Percentiles rank a stretch among this genome's conserved stretches.
These are phyloP conservation scores for Penicillium goetzii DNA, from an alignment of 495 filamentous ascomycete species.

Conservation along the genomic window DNA sequence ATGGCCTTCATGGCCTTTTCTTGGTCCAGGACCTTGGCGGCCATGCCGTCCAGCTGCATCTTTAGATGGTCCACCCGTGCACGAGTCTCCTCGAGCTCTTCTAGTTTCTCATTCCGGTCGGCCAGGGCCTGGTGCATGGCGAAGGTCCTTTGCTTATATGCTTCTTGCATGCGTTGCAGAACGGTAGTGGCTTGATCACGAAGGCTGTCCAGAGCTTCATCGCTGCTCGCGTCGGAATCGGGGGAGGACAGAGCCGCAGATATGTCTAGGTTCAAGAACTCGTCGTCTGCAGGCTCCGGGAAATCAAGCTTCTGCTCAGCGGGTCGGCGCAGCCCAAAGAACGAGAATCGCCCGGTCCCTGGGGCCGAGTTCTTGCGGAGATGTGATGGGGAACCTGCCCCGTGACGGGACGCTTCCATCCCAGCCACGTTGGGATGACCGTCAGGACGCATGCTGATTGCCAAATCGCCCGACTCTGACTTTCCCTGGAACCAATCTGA, in stretches of 20 bases:
- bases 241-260: slow-evolving; percentile 63
- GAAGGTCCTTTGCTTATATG: slow-evolving; percentile 66
- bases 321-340: slow-evolving; percentile 44
- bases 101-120: slow-evolving; percentile 65
- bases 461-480: slow-evolving; percentile 51
- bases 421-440: slow-evolving; percentile 29
- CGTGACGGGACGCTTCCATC: slow-evolving; percentile 23
- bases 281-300: slow-evolving; percentile 56
- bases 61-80: slow-evolving; percentile 68
- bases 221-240: slow-evolving; percentile 56
- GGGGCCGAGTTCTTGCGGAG: slow-evolving; percentile 43
- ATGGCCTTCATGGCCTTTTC: slow-evolving; percentile 66
- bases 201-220: slow-evolving; percentile 70
- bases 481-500: slow-evolving; percentile 58
- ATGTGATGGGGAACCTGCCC: slow-evolving; percentile 35
- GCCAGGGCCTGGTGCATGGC: slow-evolving; percentile 61
- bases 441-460: slow-evolving; percentile 31
- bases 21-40: slow-evolving; percentile 65
- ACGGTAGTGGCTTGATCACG: slow-evolving; percentile 69
- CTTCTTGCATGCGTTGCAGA: slow-evolving; percentile 66
- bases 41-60: slow-evolving; percentile 77
- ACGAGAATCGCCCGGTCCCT: slow-evolving; percentile 40
- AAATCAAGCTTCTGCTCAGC: slow-evolving; percentile 30
- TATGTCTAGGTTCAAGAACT: slow-evolving; percentile 68
- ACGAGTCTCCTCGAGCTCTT: slow-evolving; percentile 77